Evolutionary conservation across 108 stramenopile genomes (phyloP).

Genomic region (Pelagomonas calceolata): DNA sequence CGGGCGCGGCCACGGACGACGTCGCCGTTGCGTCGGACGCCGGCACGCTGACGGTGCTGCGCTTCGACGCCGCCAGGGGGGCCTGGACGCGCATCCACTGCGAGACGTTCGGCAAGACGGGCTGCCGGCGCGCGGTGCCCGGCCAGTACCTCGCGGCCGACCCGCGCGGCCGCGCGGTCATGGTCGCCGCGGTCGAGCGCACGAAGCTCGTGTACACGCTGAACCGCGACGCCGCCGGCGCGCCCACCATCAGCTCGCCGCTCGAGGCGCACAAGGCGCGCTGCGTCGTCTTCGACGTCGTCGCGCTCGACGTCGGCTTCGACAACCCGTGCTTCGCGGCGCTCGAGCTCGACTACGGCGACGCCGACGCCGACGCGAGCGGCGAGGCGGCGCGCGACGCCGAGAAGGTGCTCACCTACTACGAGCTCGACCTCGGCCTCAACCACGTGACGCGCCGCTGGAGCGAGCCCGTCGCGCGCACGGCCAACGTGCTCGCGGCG

Average conservation of each 20-base stretch:
- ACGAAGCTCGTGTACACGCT: constrained; percentile 93
- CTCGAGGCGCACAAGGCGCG: constrained; percentile 85
- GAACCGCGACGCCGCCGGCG: constrained; percentile 60
- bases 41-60: constrained; percentile 67
- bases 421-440: constrained; percentile 94
- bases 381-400: constrained; percentile 38
- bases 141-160: constrained; percentile 91
- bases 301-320: constrained; percentile 88
- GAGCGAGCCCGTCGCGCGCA: constrained; percentile 25
- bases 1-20: constrained; percentile 73
- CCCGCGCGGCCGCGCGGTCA: constrained; percentile 78
- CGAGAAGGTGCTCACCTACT: constrained; percentile 72
- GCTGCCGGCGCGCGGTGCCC: constrained; percentile 84
- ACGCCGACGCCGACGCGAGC: constrained; percentile 52
- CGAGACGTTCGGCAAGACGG: constrained; percentile 47
- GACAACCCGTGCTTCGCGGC: constrained; percentile 94
- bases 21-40: constrained; percentile 77
- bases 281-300: constrained; percentile 64
- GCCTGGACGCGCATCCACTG: constrained; percentile 16
- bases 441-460: constrained; percentile 91
- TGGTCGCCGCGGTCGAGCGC: constrained; percentile 82
- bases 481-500: constrained; percentile 73
- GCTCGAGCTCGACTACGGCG: constrained; percentile 85
- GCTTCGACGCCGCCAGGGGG: constrained; percentile 43
- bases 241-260: constrained; percentile 76